Evolutionary conservation across 2,329 filamentous ascomycete species (phyloP), one percentile per base, ranked within the genome.

Genomic region (Grosmannia serpens): DNA sequence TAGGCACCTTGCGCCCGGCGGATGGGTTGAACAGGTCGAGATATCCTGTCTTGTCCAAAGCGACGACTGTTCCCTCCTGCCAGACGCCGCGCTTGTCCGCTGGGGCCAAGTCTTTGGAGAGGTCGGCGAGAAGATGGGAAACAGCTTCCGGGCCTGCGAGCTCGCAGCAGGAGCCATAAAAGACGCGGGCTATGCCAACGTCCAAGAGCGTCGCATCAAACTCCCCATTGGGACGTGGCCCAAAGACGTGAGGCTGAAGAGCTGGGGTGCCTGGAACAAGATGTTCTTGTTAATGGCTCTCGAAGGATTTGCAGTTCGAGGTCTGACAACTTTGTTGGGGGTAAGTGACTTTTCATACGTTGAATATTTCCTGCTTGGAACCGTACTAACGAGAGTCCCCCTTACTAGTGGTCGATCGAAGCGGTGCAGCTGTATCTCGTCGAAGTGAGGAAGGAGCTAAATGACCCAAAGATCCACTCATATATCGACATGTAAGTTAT

Each of bases 151-250:
- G 15, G 33, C 53, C 13, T 44, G 27, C 41, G 58, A 61, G 44
- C 53, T 15, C 17, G 56, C 53, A 8, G 15, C 41, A 5, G 46
- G 46, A 20, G 46, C 53, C 11, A 26, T 60, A 2, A 35, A 27
- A 9, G 53, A 29, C 7, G 60, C 56, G 17, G 60, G 60, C 47
- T 58, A 54, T 41, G 65, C 71, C 52, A 80, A 82, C 63, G 74
- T 83, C 47, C 75, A 71, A 1, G 74, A 80, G 64, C 71, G 70
- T 22, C 65, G 76, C 17, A 77, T 78, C 57, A 76, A 77, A 66
- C 71, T 82, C 4, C 80, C 80, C 1, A 75, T 82, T 41, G 80
- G 80, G 1, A 74, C 75, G 0, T 82, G 79, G 79, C 75, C 78
- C 4, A 77, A 73, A 60, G 79, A 81, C 60, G 74, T 74, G 58